Conservation (phyloP, 202 grass and related monocot species). For the Dendrocalamus latiflorus region DNA sequence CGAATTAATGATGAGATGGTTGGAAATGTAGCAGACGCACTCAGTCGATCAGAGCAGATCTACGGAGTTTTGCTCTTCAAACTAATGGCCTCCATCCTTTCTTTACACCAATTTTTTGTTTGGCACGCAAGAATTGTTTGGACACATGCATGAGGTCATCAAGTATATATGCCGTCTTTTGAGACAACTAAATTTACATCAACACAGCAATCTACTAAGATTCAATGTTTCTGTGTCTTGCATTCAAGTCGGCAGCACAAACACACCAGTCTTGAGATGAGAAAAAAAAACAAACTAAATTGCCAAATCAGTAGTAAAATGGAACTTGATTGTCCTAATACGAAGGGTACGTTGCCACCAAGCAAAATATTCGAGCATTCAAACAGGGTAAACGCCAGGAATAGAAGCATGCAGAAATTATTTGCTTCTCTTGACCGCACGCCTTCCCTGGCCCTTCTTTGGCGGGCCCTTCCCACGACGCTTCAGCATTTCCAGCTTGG, state of each 20-base stretch:
- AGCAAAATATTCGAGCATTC: background rate
- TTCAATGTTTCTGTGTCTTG: background rate
- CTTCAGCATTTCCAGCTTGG: conserved; percentile 81
- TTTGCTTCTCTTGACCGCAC: conserved; percentile 88
- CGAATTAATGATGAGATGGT: background rate
- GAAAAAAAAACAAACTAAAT: background rate
- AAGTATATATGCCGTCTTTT: background rate
- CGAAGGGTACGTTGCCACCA: background rate
- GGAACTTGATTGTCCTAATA: conserved; percentile 4
- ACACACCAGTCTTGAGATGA: background rate
- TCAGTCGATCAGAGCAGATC: background rate
- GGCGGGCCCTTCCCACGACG: conserved; percentile 94
- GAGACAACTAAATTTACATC: background rate
- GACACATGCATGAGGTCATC: too few species aligned
- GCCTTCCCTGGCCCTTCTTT: conserved; percentile 95
- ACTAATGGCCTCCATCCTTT: background rate
- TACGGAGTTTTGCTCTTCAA: background rate
- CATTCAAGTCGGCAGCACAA: background rate
- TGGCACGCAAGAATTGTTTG: background rate
- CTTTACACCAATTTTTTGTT: background rate
- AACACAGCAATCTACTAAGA: background rate
- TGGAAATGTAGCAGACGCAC: too few species aligned
- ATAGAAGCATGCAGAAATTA: conserved; percentile 12
- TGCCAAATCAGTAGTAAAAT: background rate
- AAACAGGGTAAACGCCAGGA: background rate